Base-by-base conservation (phyloP, 192 early-diverging fungal species). In the Entomortierella beljakovae region DNA sequence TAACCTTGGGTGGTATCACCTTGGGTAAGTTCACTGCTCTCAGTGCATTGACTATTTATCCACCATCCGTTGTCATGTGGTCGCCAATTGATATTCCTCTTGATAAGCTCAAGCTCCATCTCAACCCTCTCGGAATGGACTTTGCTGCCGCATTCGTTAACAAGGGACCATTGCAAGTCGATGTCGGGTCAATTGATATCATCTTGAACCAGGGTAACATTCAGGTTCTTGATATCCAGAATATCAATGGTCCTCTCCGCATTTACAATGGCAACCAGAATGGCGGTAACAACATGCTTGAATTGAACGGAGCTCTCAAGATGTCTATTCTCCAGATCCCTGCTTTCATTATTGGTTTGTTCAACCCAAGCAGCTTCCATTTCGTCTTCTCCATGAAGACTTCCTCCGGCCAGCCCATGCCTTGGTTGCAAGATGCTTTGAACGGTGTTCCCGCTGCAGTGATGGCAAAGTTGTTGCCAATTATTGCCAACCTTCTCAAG, bases 391-490 rank as follows among this genome's bases (percentile, higher is more conserved):
- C 43, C 15, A 60, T 66, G 71, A 57, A 32, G 35, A 74, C 63
- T n/a, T 74, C 71, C 10, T 40, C 34, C n/a, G 71, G 71, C 20
- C 63, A 74, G 56, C 63, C 71, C 49, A 74, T 74, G 71, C 71
- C 71, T 37, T 74, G 71, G 71, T 74, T 74, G 58, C 50, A 74
- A 57, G 63, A 74, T 66, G 71, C 71, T 10, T 38, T 74, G 22
- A 74, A 74, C 33, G 64, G 58, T 25, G 64, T 74, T 5, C 71
- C 71, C 20, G 49, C 8, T 7, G 25, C 51, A 3, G 40, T 74
- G 38, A 66, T 66, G 16, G 26, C 32, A 16, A 74, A 74, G 63
- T 33, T 74, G 48, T 49, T 74, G 50, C 71, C 71, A 23, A 74
- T 74, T 29, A 48, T 74, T 16, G 71, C 57, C 28, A 74, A 60